A percentile compares a stretch with the other conserved stretches of the same genome.
phyloP scores from a whole-genome alignment of 2,329 filamentous ascomycete genomes.

The Rhexocercosporidium sp. region DNA sequence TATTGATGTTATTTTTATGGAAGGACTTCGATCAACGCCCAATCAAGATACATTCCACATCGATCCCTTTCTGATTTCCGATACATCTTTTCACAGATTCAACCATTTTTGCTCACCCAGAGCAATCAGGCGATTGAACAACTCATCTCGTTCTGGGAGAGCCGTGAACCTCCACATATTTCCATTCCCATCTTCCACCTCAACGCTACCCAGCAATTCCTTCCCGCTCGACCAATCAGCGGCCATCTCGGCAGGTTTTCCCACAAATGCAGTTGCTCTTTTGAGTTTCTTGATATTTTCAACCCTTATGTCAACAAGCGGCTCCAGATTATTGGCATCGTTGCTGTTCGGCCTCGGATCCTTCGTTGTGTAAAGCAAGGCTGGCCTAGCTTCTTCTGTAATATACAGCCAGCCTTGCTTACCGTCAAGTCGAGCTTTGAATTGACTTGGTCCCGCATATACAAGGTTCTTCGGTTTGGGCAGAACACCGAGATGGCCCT shows the following conservation, averaged over 20 bases:
- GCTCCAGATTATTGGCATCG: constrained; percentile 55
- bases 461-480: constrained; percentile 48
- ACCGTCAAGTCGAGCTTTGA: constrained; percentile 72
- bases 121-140: constrained; percentile 78
- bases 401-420: constrained; percentile 74
- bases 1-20: too few relatives aligned
- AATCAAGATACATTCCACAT: too few relatives aligned
- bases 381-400: constrained; percentile 32
- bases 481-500: constrained; percentile 72
- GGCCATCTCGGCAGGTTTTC: constrained; percentile 81
- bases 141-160: constrained; percentile 70
- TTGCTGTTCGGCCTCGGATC: not conserved
- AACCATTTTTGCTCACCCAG: constrained; percentile 87
- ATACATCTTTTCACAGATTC: constrained; percentile 57
- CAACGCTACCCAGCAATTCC: constrained; percentile 71
- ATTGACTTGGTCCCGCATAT: constrained; percentile 72
- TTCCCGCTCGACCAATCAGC: constrained; percentile 76
- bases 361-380: constrained; percentile 4
- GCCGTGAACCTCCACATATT: constrained; percentile 69
- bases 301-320: constrained; percentile 56
- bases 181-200: constrained; percentile 59
- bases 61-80: not conserved
- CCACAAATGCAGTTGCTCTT: constrained; percentile 73
- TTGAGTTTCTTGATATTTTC: constrained; percentile 72
- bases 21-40: too few relatives aligned